These are phyloP conservation scores for Euphorbia schlechtendalii DNA, from an alignment of 441 rosid genomes.

Conservation along the genomic window DNA sequence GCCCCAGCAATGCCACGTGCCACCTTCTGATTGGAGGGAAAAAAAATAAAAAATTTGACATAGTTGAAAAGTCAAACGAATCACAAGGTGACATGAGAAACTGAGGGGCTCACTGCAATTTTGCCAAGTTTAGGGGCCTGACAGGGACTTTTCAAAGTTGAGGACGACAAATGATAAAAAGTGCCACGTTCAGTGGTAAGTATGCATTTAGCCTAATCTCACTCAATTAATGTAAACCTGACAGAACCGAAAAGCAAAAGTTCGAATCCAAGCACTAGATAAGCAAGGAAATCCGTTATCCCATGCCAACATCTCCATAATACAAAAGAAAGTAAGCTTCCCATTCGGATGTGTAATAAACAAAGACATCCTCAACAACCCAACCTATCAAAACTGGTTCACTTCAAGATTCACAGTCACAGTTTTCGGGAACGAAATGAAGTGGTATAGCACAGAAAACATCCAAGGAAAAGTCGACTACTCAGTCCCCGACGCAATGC, in stretches of 20 bases:
- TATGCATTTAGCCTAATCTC: too few relatives aligned
- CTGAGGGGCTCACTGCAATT: too few relatives aligned
- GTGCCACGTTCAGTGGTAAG: too few relatives aligned
- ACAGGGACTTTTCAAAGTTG: too few relatives aligned
- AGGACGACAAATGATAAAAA: too few relatives aligned
- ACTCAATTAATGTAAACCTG: too few relatives aligned
- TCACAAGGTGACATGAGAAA: too few relatives aligned
- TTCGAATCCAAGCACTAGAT: constrained; percentile 45
- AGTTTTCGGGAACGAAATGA: constrained; percentile 69
- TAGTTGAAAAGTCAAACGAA: too few relatives aligned
- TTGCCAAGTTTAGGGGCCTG: too few relatives aligned
- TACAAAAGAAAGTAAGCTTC: constrained; percentile 31
- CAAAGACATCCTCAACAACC: constrained; percentile 49
- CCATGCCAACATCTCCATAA: constrained; percentile 37
- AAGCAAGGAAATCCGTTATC: constrained; percentile 39
- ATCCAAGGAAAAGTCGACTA: constrained; percentile 44
- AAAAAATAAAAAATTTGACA: background rate
- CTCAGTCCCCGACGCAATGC: constrained; percentile 48
- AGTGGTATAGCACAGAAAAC: constrained; percentile 60
- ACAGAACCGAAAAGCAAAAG: constrained; percentile 40
- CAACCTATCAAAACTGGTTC: constrained; percentile 62
- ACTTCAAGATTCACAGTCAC: constrained; percentile 52
- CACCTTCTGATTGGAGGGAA: too few relatives aligned
- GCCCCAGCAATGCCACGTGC: too few relatives aligned
- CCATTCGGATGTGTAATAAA: constrained; percentile 66